phyloP scores from a whole-genome alignment of 1,139 yeast genomes.

The Taphrina populina region DNA sequence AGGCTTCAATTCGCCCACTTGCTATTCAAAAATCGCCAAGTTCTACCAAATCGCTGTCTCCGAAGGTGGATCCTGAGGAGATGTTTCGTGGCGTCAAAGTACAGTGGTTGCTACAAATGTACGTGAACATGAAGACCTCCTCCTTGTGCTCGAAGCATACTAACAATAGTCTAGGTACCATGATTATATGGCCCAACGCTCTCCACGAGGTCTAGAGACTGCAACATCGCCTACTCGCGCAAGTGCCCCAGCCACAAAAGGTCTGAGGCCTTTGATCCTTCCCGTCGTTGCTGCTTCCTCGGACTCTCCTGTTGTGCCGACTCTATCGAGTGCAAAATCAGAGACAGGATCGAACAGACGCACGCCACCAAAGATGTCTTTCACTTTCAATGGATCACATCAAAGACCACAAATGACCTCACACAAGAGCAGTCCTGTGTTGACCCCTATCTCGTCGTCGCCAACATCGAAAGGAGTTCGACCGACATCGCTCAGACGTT shows the following conservation, averaged over 20 bases:
- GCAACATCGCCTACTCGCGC: not conserved
- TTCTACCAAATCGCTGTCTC: not conserved
- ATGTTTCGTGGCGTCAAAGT: slow-evolving; percentile 30
- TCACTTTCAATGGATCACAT: too few relatives aligned
- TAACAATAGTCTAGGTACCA: slow-evolving; percentile 5
- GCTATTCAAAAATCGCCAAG: not conserved
- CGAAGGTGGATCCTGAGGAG: slow-evolving; percentile 5
- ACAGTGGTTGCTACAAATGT: slow-evolving; percentile 16
- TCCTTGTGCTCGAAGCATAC: not conserved
- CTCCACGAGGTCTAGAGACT: not conserved
- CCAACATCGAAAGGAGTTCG: too few relatives aligned
- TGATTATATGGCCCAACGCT: not conserved
- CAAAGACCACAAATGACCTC: too few relatives aligned
- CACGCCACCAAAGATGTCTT: slow-evolving; percentile 2
- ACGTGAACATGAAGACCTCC: slow-evolving; percentile 1
- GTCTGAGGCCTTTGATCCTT: slow-evolving; percentile 5
- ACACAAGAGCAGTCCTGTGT: too few relatives aligned
- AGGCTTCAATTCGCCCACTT: not conserved
- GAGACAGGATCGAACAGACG: too few relatives aligned
- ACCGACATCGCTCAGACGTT: too few relatives aligned
- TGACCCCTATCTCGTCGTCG: too few relatives aligned
- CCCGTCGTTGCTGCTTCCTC: too few relatives aligned
- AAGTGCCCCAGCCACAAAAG: not conserved
- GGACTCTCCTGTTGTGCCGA: too few relatives aligned
- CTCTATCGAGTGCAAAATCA: too few relatives aligned